These are phyloP conservation scores for Penicillium nordicum DNA, from an alignment of 2,329 filamentous ascomycete species.

Conservation along the genomic window DNA sequence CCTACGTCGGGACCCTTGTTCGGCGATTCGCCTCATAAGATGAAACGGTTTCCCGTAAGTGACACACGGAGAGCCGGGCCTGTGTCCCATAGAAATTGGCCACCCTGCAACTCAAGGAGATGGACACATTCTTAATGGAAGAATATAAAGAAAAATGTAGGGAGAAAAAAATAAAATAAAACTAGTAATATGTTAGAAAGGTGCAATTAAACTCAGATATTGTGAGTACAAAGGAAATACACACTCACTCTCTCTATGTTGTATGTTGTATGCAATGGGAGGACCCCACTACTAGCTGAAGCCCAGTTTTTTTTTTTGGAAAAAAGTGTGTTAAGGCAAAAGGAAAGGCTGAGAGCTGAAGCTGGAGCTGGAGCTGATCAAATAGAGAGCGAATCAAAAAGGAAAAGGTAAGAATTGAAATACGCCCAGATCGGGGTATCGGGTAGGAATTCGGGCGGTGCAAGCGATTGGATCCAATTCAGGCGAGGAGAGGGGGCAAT, in stretches of 20 bases:
- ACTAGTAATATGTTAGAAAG: not conserved
- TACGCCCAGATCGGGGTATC: constrained; percentile 13
- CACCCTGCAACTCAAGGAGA: constrained; percentile 13
- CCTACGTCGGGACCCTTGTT: constrained; percentile 18
- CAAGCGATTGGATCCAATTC: constrained; percentile 21
- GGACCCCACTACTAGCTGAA: not conserved
- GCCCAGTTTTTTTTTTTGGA: not conserved
- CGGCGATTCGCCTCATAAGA: constrained; percentile 27
- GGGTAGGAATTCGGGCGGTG: constrained; percentile 21
- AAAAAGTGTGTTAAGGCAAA: not conserved
- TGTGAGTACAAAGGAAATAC: not conserved
- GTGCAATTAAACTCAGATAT: not conserved
- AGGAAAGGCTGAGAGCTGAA: not conserved
- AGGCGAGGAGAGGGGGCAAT: constrained; percentile 17
- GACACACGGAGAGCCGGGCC: constrained; percentile 23
- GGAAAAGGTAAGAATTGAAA: constrained; percentile 1
- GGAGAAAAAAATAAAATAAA: not conserved
- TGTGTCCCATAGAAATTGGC: constrained; percentile 25
- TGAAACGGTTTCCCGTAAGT: constrained; percentile 26
- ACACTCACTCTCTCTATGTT: not conserved
- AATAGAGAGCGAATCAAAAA: not conserved
- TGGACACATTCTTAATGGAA: constrained; percentile 16
- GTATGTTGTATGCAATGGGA: not conserved
- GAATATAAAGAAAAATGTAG: not conserved
- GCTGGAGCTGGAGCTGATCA: not conserved